phyloP scores from a whole-genome alignment of 2,329 filamentous ascomycete species.

The Thelonectria rubi region DNA sequence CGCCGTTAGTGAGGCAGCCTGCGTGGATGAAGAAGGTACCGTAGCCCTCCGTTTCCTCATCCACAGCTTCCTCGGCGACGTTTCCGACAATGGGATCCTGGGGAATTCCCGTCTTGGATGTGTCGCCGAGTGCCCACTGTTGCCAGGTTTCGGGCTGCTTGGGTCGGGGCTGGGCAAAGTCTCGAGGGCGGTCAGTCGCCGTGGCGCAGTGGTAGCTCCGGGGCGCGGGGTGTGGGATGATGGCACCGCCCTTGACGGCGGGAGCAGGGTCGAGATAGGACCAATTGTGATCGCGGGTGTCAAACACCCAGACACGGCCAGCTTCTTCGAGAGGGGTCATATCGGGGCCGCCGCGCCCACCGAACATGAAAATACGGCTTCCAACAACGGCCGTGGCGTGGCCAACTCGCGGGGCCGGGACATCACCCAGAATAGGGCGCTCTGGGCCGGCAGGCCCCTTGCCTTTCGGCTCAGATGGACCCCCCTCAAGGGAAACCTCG shows the following conservation, averaged over 20 bases:
- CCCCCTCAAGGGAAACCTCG: slow-evolving; percentile 51
- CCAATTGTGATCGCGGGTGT: slow-evolving; percentile 73
- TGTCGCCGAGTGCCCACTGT: slow-evolving; percentile 65
- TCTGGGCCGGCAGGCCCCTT: slow-evolving; percentile 48
- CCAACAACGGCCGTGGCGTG: slow-evolving; percentile 75
- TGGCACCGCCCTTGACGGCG: slow-evolving; percentile 52
- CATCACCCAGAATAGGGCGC: slow-evolving; percentile 48
- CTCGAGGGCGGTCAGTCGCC: slow-evolving; percentile 64
- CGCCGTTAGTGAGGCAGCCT: slow-evolving; percentile 71
- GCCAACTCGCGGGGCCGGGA: slow-evolving; percentile 76
- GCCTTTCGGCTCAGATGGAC: slow-evolving; percentile 49
- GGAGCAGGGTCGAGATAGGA: slow-evolving; percentile 66
- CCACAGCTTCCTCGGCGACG: slow-evolving; percentile 65
- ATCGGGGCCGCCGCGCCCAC: slow-evolving; percentile 75
- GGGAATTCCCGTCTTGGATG: slow-evolving; percentile 63
- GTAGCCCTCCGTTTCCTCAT: slow-evolving; percentile 68
- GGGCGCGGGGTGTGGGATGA: slow-evolving; percentile 62
- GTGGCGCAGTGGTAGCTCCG: slow-evolving; percentile 76
- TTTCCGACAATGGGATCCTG: slow-evolving; percentile 67
- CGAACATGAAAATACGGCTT: slow-evolving; percentile 80
- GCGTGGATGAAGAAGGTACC: slow-evolving; percentile 80
- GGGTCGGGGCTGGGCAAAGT: slow-evolving; percentile 52
- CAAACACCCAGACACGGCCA: slow-evolving; percentile 80
- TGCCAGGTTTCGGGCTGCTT: slow-evolving; percentile 58
- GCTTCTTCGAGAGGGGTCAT: slow-evolving; percentile 78